A percentile compares a stretch with the other conserved stretches of the same genome.
Conservation (phyloP, 306 rosid species). For the Pyrus betulifolia region DNA sequence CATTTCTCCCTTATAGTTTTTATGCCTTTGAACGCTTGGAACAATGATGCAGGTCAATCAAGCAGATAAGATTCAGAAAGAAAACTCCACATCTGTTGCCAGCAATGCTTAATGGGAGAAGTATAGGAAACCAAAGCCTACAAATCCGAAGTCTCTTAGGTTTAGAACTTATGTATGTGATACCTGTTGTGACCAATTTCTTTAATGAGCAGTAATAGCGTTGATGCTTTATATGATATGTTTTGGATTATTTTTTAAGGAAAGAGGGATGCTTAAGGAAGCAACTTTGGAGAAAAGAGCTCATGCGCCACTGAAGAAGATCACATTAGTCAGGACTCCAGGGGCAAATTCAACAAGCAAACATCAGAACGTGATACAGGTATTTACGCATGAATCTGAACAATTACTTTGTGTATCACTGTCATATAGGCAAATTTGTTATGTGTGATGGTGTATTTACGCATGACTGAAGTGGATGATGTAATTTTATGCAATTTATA, state of each 20-base stretch:
- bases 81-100: too few species aligned
- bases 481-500: too few species aligned
- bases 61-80: slow-evolving; percentile 8
- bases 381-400: not conserved
- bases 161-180: slow-evolving; percentile 35
- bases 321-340: slow-evolving; percentile 21
- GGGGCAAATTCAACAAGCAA: slow-evolving; percentile 30
- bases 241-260: slow-evolving; percentile 32
- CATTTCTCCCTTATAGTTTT: not conserved
- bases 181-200: slow-evolving; percentile 11
- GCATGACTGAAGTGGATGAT: too few species aligned
- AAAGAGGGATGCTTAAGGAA: slow-evolving; percentile 87
- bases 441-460: too few species aligned
- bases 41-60: slow-evolving; percentile 27
- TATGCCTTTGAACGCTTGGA: not conserved
- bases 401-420: too few species aligned
- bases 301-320: slow-evolving; percentile 40
- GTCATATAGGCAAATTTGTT: too few species aligned
- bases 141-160: too few species aligned
- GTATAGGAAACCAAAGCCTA: too few species aligned
- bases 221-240: slow-evolving; percentile 8
- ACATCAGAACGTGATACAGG: slow-evolving; percentile 23
- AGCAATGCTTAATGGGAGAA: too few species aligned
- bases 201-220: not conserved
- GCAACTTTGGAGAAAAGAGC: slow-evolving; percentile 62